Evolutionary conservation across 345 rosid species (phyloP), one percentile per base, ranked within the genome.

Genomic region (Eucalyptus camaldulensis): DNA sequence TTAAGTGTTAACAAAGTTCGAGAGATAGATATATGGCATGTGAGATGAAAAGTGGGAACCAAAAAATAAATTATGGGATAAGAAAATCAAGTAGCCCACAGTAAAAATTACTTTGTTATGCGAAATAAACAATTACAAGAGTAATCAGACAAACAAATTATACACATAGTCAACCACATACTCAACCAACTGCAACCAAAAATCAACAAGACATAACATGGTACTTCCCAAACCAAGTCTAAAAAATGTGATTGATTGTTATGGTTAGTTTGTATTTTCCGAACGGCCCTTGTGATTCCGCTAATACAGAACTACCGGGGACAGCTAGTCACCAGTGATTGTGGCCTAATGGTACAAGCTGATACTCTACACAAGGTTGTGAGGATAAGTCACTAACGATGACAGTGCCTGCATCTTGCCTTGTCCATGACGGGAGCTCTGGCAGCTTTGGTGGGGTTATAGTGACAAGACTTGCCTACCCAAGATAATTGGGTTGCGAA

Each of bases 351-450:
- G 80, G 80, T 33, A 69, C 80, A 69, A 16, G 22, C 43, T 31
- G 24, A 69, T 69, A 17, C 16, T 67, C 80, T 10, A 0, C 6
- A 67, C 9, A 15, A 0, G 40, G 43, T 67, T 7, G 37, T 5
- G 11, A 69, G 6, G 24, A 69, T 5, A 31, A 31, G 5, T 24
- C 24, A 5, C 12, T 69, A 31, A 9, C 0, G 21, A 33, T 69
- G 80, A 21, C 2, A 33, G 24, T 16, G 24, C 80, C 21, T 67
- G 11, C 16, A 67, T 31, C 80, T 31, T 67, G 40, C 3, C 1
- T 69, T 16, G 43, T 19, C 10, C 7, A 6, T 16, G 40, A 69
- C 2, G 0, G 22, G 40, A 69, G 24, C 43, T 8, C 11, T 1
- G 22, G 24, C 69, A 29, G 8, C 80, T 69, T 31, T 69, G 11